These are phyloP conservation scores for Suhomyces xylopsoci DNA, from an alignment of 805 yeast species.

Conservation along the genomic window DNA sequence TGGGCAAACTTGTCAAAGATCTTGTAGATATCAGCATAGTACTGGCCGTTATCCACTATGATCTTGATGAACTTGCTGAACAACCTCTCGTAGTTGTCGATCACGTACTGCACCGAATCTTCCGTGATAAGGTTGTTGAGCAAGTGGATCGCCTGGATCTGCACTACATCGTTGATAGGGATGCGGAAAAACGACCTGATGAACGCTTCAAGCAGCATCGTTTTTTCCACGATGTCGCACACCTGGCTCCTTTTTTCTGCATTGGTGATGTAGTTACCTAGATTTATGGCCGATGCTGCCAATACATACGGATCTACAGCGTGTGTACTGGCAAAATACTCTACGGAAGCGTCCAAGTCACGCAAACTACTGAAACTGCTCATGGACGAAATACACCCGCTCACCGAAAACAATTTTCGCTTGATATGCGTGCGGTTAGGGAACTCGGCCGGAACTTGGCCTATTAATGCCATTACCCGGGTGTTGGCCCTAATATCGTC, in stretches of 20 bases:
- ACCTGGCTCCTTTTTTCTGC: constrained; percentile 14
- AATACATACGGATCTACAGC: constrained; percentile 22
- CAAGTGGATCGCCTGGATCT: constrained; percentile 35
- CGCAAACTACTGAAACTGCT: constrained; percentile 21
- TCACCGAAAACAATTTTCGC: constrained; percentile 30
- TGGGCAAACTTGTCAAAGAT: constrained; percentile 25
- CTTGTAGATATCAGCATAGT: constrained; percentile 31
- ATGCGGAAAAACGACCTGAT: constrained; percentile 18
- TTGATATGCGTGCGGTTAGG: constrained; percentile 13
- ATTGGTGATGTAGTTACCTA: constrained; percentile 35
- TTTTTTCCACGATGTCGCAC: constrained; percentile 6
- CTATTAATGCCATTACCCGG: constrained; percentile 2
- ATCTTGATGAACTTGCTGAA: constrained; percentile 22
- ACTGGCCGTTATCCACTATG: constrained; percentile 31
- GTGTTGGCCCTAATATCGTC: constrained; percentile 2
- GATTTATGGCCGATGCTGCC: constrained; percentile 28
- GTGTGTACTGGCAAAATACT: constrained; percentile 1
- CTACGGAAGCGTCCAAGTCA: constrained; percentile 18
- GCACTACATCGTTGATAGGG: constrained; percentile 31
- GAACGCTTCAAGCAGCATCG: constrained; percentile 11
- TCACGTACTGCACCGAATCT: constrained; percentile 9
- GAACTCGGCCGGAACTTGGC: neutral
- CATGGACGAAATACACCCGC: constrained; percentile 35
- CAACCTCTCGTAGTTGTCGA: constrained; percentile 12
- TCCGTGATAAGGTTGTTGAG: constrained; percentile 26